These are phyloP conservation scores for Oryza meyeriana DNA, from an alignment of 176 grass and related monocot genomes.

Conservation along the genomic window DNA sequence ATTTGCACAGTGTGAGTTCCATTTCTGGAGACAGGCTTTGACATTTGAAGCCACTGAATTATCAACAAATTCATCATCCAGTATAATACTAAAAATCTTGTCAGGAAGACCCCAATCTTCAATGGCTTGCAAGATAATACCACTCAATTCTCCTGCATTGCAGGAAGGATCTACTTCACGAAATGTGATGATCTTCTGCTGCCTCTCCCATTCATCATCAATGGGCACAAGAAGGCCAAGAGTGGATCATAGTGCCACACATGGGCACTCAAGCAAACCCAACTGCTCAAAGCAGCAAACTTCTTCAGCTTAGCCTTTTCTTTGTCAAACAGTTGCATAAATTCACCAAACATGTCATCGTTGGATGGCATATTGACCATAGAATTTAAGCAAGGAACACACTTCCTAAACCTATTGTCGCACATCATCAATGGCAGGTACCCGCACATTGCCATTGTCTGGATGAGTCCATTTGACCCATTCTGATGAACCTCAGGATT, in stretches of 20 bases:
- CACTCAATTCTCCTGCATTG: constrained; percentile 9
- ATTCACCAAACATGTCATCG: background rate
- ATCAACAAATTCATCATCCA: constrained; percentile 33
- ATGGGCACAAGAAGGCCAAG: constrained; percentile 23
- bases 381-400: constrained; percentile 34
- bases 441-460: constrained; percentile 26
- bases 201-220: constrained; percentile 19
- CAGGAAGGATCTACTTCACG: constrained; percentile 1
- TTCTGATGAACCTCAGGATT: constrained; percentile 10
- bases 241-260: constrained; percentile 31
- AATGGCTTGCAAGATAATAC: constrained; percentile 22
- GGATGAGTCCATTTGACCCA: background rate
- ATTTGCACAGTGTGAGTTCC: constrained; percentile 3
- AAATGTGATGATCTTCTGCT: constrained; percentile 21
- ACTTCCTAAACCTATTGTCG: constrained; percentile 20
- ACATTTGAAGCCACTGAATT: constrained; percentile 27
- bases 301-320: constrained; percentile 34
- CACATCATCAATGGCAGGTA: constrained; percentile 21
- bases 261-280: constrained; percentile 31
- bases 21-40: background rate
- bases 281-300: background rate
- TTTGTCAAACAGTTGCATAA: constrained; percentile 15
- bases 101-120: constrained; percentile 18
- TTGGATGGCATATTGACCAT: constrained; percentile 10
- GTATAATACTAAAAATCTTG: constrained; percentile 33